phyloP scores from a whole-genome alignment of 2,329 filamentous ascomycete genomes.

The Periconia digitata region DNA sequence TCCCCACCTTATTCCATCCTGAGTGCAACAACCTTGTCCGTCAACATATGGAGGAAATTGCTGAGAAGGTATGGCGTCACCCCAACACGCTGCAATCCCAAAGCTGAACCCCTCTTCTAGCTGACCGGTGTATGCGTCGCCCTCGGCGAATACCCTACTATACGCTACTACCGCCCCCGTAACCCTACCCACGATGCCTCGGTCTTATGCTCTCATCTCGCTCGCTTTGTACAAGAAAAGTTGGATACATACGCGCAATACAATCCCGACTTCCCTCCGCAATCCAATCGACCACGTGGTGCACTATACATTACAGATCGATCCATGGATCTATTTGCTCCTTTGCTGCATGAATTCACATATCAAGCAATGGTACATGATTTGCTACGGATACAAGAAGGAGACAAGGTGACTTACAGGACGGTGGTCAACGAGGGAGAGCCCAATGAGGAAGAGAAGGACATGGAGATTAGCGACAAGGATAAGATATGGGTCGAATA shows the following conservation, averaged over 20 bases:
- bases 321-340: constrained; percentile 87
- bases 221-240: constrained; percentile 87
- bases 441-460: constrained; percentile 73
- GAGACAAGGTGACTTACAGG: constrained; percentile 83
- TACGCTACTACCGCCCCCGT: constrained; percentile 83
- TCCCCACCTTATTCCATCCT: constrained; percentile 88
- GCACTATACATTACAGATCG: constrained; percentile 86
- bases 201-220: constrained; percentile 84
- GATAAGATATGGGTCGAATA: constrained; percentile 96
- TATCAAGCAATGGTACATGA: constrained; percentile 99
- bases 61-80: constrained; percentile 72
- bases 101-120: constrained; percentile 46
- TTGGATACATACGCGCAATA: constrained; percentile 85
- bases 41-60: constrained; percentile 78
- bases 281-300: constrained; percentile 74
- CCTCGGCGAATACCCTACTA: constrained; percentile 89
- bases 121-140: constrained; percentile 86
- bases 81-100: constrained; percentile 1
- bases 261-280: constrained; percentile 81
- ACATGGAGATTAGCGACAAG: constrained; percentile 86
- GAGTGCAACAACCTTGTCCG: constrained; percentile 82
- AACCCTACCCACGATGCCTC: constrained; percentile 80
- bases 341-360: constrained; percentile 91
- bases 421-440: constrained; percentile 76
- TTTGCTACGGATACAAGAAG: constrained; percentile 82